Percentiles rank a stretch among this genome's conserved stretches.
Evolutionary conservation across 768 basidiomycete genomes (phyloP).

Genomic region (Mrakia frigida): DNA sequence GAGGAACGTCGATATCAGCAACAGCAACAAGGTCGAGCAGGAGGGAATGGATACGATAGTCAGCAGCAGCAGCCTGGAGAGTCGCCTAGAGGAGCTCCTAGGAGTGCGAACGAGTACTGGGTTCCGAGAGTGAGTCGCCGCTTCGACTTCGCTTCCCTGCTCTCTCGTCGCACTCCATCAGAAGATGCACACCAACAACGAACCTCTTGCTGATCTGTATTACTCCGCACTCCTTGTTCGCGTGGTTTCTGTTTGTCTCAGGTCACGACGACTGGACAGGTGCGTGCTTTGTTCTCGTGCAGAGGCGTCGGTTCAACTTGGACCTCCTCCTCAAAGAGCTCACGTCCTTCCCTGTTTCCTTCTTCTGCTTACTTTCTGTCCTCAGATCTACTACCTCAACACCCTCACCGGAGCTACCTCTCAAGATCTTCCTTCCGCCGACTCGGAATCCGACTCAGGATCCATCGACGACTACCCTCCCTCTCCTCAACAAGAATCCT

Average conservation of each 20-base stretch:
- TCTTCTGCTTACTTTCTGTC: not conserved
- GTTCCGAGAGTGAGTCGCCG: constrained; percentile 55
- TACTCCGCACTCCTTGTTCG: not conserved
- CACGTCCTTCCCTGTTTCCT: not conserved
- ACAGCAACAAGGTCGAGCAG: not conserved
- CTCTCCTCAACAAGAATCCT: constrained; percentile 30
- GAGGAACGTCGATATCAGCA: not conserved
- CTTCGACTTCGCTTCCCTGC: not conserved
- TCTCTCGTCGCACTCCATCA: not conserved
- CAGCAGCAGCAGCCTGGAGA: not conserved
- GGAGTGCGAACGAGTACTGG: constrained; percentile 65
- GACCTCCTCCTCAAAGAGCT: constrained; percentile 6
- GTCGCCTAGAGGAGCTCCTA: not conserved
- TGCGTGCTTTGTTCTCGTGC: constrained; percentile 38
- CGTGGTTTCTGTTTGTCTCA: not conserved
- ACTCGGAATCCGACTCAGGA: constrained; percentile 46
- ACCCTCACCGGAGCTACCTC: constrained; percentile 57
- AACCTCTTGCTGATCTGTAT: not conserved
- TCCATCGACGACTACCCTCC: constrained; percentile 31
- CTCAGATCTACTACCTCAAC: constrained; percentile 92
- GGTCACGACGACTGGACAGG: constrained; percentile 75
- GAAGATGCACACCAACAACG: not conserved
- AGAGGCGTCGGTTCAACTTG: not conserved
- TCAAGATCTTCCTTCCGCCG: constrained; percentile 62
- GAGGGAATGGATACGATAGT: not conserved